Base-by-base conservation (phyloP, 257 asterid genomes). In the Anisodus tanguticus region DNA sequence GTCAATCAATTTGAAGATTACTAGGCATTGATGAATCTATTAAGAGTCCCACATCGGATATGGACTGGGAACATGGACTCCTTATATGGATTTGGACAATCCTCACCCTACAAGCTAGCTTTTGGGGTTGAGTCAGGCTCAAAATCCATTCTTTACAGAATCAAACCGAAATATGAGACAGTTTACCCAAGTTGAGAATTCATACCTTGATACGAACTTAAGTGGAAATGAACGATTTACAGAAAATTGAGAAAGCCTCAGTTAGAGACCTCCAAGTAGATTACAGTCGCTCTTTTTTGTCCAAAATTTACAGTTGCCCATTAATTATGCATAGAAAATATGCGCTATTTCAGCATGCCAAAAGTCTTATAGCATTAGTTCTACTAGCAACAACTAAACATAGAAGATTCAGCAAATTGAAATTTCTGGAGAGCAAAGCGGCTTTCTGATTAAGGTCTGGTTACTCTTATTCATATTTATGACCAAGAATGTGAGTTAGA, bases 1-100 rank as follows among this genome's bases (percentile, higher is more conserved):
- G 80, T 10, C 80, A 2, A 71, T n/a, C 80, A 72, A 6, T 45
- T 70, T 19, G 39, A 72, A n/a, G 58, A 72, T 45, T 72, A 72
- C 45, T 41, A 41, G 45, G 45, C 45, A 41, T 41, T 41, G 45
- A 3, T 41, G 45, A 41, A 3, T 41, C 45, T 3, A 0, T 41
- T 41, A 31, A 31, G 35, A 31, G 35, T 31, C 35, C 1, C 35
- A 31, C 35, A 31, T 31, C 35, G 35, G 35, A 31, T 31, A 31
- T 31, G 2, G 35, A 31, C 1, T 31, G 35, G 1, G 35, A 31
- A 31, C 35, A 31, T 31, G 35, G 2, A 31, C 35, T 31, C 35
- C 35, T 31, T 31, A 31, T 31, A 31, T 31, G 35, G 2, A 31
- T 31, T 31, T 31, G 35, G 35, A 31, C 35, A 31, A 31, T 31